Conservation (phyloP, 2,329 filamentous ascomycete species). For the Monilinia fructicola region DNA sequence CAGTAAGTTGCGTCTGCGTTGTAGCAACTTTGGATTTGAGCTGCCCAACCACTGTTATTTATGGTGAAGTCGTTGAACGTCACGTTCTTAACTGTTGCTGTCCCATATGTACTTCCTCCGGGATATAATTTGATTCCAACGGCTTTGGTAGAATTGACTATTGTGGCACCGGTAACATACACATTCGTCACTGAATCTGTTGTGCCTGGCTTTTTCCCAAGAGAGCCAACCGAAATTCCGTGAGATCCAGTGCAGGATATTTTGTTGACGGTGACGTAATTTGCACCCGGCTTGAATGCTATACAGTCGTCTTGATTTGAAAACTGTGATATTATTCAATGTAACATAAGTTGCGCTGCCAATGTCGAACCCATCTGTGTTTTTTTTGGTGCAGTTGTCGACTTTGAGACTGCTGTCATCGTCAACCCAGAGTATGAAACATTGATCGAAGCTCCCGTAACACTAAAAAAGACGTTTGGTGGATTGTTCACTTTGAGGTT, state of each 20-base stretch:
- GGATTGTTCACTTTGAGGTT: conserved; percentile 46
- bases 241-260: conserved; percentile 50
- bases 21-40: conserved; percentile 50
- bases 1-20: conserved; percentile 43
- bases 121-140: conserved; percentile 50
- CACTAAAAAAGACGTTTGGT: conserved; percentile 48
- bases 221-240: conserved; percentile 49
- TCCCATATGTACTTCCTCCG: conserved; percentile 42
- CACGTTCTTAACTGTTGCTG: conserved; percentile 45
- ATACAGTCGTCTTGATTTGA: conserved; percentile 61
- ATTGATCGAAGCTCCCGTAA: conserved; percentile 42
- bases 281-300: conserved; percentile 55
- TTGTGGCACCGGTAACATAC: conserved; percentile 44
- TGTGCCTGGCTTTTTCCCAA: conserved; percentile 42
- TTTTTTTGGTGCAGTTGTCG: conserved; percentile 47
- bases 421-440: conserved; percentile 43
- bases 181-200: conserved; percentile 47
- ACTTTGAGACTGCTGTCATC: conserved; percentile 45
- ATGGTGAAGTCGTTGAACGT: conserved; percentile 45
- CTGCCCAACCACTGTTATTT: conserved; percentile 45
- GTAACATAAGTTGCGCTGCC: conserved; percentile 47
- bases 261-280: conserved; percentile 45
- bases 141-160: conserved; percentile 47
- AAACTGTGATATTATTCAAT: conserved; percentile 50
- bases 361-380: conserved; percentile 56